Evolutionary conservation across 2,329 filamentous ascomycete species (phyloP).

Genomic region (Arthrobotrys sinensis): DNA sequence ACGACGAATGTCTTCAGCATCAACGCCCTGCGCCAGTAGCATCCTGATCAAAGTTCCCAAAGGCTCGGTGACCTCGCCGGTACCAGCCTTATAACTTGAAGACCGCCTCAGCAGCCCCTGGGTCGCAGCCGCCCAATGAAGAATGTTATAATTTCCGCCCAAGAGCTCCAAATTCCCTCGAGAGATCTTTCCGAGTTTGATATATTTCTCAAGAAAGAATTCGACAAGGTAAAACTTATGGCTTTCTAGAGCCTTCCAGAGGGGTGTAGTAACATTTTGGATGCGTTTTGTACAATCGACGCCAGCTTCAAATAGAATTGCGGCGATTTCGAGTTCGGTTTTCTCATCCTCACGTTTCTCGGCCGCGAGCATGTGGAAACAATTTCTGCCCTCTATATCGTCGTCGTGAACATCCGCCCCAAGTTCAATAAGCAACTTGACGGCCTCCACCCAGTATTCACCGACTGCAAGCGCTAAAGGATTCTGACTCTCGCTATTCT

Average conservation of each 20-base stretch:
- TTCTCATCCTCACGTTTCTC: neutral
- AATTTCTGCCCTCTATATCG: neutral
- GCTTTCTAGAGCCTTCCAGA: neutral
- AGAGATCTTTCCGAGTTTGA: neutral
- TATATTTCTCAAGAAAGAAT: conserved; percentile 30
- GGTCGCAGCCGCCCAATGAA: neutral
- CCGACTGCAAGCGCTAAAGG: conserved; percentile 20
- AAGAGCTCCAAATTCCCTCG: neutral
- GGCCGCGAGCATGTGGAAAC: neutral
- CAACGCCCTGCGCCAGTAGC: neutral
- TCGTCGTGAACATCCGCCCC: conserved; percentile 34
- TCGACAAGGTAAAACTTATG: neutral
- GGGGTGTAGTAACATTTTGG: neutral
- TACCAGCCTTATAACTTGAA: no score
- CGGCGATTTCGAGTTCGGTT: conserved; percentile 9
- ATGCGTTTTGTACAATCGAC: conserved; percentile 18
- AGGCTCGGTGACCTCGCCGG: neutral
- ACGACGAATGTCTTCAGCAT: neutral
- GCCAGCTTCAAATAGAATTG: conserved; percentile 13
- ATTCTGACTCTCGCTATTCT: neutral
- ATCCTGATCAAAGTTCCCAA: neutral
- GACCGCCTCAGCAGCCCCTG: no score
- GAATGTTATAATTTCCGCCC: neutral
- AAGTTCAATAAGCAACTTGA: conserved; percentile 15
- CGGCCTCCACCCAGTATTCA: conserved; percentile 16